Conservation (phyloP, 2,329 filamentous ascomycete genomes). For the Cytospora mali region DNA sequence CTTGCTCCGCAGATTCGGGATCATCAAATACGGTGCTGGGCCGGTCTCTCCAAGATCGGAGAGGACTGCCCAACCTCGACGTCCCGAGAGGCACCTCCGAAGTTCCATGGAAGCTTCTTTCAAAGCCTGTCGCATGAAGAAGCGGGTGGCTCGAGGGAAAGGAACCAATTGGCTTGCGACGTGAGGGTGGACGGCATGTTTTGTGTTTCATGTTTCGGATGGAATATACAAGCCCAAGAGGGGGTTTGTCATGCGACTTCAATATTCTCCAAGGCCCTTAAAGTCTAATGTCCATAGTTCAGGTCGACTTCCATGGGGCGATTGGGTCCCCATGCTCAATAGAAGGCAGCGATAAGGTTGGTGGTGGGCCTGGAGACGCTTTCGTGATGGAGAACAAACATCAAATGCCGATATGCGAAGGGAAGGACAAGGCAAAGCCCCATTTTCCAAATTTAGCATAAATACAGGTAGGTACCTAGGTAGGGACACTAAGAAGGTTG, state of each 20-base stretch:
- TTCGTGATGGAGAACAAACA: not conserved
- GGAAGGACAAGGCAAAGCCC: conserved; percentile 5
- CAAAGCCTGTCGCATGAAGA: too few species aligned
- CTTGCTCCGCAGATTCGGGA: too few species aligned
- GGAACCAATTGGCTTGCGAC: conserved; percentile 6
- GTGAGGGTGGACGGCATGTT: not conserved
- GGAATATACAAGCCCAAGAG: too few species aligned
- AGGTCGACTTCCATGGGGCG: too few species aligned
- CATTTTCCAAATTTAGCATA: conserved; percentile 14
- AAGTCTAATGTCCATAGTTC: too few species aligned
- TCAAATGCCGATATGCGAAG: not conserved
- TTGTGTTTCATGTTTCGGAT: conserved; percentile 16
- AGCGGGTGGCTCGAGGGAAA: too few species aligned
- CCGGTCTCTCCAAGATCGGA: too few species aligned
- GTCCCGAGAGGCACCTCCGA: too few species aligned
- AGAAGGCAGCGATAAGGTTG: not conserved
- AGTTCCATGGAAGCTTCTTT: too few species aligned
- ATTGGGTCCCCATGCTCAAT: not conserved
- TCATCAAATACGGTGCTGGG: too few species aligned
- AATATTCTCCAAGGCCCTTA: not conserved
- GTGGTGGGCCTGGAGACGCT: not conserved
- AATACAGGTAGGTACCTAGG: too few species aligned
- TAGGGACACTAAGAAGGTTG: conserved; percentile 1
- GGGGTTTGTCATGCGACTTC: not conserved
- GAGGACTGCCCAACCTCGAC: too few species aligned